These are phyloP conservation scores for Ephemerocybe angulata DNA, from an alignment of 768 basidiomycete genomes.

Conservation along the genomic window DNA sequence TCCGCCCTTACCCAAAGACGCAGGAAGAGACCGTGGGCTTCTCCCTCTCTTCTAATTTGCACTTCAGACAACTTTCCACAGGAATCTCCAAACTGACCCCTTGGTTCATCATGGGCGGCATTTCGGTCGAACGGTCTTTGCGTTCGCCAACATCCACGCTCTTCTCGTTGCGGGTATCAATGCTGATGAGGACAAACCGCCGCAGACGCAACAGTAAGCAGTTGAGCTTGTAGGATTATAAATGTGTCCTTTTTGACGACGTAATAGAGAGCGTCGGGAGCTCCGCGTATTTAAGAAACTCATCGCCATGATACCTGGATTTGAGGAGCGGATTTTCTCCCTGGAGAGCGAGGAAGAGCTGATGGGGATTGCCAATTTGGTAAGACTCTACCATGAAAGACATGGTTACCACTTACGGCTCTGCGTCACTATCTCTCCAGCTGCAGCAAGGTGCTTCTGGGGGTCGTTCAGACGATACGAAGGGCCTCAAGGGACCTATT, in stretches of 20 bases:
- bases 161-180: background rate
- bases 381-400: background rate
- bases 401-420: background rate
- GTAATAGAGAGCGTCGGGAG: background rate
- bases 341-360: background rate
- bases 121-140: background rate
- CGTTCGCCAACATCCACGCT: background rate
- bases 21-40: no score
- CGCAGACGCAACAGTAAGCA: background rate
- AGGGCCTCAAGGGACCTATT: background rate
- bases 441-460: constrained; percentile 20
- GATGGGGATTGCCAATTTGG: background rate
- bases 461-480: constrained; percentile 18
- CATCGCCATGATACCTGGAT: background rate
- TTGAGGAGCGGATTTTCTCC: background rate
- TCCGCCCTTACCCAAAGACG: no score
- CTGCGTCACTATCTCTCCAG: constrained; percentile 7
- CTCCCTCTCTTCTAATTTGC: no score
- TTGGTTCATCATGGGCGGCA: background rate
- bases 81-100: background rate
- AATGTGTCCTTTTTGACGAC: background rate
- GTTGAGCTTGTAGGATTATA: background rate
- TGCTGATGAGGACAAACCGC: background rate
- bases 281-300: background rate
- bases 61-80: background rate